phyloP scores from a whole-genome alignment of 768 basidiomycete genomes.

The Pholiota molesta region DNA sequence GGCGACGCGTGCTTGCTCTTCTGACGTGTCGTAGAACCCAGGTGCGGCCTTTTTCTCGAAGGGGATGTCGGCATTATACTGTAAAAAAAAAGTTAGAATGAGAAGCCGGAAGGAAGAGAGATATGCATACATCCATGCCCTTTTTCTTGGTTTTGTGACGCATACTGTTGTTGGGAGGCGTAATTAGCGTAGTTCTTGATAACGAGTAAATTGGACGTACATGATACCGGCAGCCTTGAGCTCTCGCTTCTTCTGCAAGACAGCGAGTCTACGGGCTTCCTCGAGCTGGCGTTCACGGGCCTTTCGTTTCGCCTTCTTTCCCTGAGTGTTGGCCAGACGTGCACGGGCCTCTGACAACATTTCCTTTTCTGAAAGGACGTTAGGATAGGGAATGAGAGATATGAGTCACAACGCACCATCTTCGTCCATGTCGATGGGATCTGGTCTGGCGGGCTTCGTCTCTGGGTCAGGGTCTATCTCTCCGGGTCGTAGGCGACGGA shows the following conservation, averaged over 20 bases:
- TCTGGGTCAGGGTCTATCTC: conserved; percentile 99
- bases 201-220: conserved; percentile 42
- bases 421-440: conserved; percentile 99
- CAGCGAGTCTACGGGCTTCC: conserved; percentile 91
- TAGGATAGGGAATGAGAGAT: conserved; percentile 1
- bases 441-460: conserved; percentile 96
- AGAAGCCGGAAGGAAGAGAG: conserved; percentile 1
- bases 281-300: conserved; percentile 96
- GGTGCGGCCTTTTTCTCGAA: conserved; percentile 96
- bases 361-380: conserved; percentile 78
- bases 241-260: conserved; percentile 96
- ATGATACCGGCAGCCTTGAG: conserved; percentile 98
- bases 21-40: conserved; percentile 96
- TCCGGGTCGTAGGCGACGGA: conserved; percentile 86
- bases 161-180: conserved; percentile 54
- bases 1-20: conserved; percentile 86
- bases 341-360: conserved; percentile 99
- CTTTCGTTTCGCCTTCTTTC: conserved; percentile 99
- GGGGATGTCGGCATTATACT: conserved; percentile 99
- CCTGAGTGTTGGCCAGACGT: conserved; percentile 97
- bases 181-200: background rate
- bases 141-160: conserved; percentile 93
- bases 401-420: conserved; percentile 62
- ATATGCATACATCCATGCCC: conserved; percentile 87
- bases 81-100: conserved; percentile 8